phyloP scores from a whole-genome alignment of 73 alveolate species.

The Tetrahymena borealis region DNA sequence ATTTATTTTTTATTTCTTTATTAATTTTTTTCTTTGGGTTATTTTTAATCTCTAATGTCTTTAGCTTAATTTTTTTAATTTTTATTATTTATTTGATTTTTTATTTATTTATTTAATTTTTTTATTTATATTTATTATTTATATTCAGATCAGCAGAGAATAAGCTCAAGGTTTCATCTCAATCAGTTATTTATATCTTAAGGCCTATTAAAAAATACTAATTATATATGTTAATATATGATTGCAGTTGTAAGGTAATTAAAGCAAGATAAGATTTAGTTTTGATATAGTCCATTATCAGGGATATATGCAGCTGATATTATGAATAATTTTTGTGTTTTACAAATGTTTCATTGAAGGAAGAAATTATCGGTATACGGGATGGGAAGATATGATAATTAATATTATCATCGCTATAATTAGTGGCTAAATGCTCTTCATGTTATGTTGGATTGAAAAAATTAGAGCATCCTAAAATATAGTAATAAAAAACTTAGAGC shows the following conservation, averaged over 20 bases:
- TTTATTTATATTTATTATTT: background rate
- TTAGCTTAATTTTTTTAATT: background rate
- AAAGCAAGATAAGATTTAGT: background rate
- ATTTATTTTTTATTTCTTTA: no score
- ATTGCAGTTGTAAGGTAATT: background rate
- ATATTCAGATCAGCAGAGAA: background rate
- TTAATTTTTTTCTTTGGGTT: background rate
- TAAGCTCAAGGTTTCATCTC: slow-evolving; percentile 1
- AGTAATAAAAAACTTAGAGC: background rate
- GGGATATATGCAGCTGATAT: background rate
- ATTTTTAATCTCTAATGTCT: background rate
- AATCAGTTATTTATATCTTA: background rate
- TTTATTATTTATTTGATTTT: background rate
- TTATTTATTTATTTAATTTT: background rate
- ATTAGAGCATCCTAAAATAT: background rate
- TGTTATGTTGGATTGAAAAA: background rate
- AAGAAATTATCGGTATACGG: background rate
- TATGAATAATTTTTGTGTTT: background rate
- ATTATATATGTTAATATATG: background rate
- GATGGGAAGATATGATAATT: background rate
- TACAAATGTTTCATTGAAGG: background rate
- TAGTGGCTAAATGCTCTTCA: background rate
- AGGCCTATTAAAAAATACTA: background rate
- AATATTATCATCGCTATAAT: background rate
- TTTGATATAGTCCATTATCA: background rate